phyloP scores from a whole-genome alignment of 805 yeast genomes.

The Yarrowia sp. region DNA sequence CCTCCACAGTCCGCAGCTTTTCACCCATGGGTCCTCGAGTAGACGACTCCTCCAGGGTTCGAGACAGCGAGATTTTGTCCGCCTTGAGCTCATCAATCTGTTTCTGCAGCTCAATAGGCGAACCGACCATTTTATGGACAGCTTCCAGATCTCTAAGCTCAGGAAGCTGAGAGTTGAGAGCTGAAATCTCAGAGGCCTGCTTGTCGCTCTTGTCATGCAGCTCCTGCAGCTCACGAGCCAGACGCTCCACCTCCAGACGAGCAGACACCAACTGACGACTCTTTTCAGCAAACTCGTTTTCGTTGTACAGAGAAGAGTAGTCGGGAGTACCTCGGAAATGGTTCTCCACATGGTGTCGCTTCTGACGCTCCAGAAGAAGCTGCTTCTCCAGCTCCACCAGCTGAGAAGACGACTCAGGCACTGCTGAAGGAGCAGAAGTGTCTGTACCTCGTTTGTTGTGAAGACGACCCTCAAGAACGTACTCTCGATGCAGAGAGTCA shows the following conservation, averaged over 20 bases:
- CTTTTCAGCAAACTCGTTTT: constrained; percentile 22
- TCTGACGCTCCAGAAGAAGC: constrained; percentile 39
- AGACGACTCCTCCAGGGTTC: constrained; percentile 37
- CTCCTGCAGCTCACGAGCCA: constrained; percentile 37
- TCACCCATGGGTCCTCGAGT: constrained; percentile 40
- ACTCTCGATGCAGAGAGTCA: constrained; percentile 42
- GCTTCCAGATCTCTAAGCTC: constrained; percentile 34
- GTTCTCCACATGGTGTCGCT: constrained; percentile 35
- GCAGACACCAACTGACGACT: constrained; percentile 17
- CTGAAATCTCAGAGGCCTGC: constrained; percentile 31
- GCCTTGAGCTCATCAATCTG: constrained; percentile 38
- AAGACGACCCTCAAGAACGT: constrained; percentile 29
- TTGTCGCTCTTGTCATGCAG: constrained; percentile 30
- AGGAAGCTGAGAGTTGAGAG: constrained; percentile 34
- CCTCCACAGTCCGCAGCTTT: constrained; percentile 38
- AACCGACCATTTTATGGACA: constrained; percentile 33
- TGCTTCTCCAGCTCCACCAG: constrained; percentile 36
- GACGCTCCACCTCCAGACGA: constrained; percentile 32
- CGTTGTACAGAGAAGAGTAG: not conserved
- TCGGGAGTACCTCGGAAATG: constrained; percentile 22
- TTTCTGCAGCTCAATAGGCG: constrained; percentile 36
- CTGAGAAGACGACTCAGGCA: constrained; percentile 28
- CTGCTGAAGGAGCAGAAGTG: not conserved
- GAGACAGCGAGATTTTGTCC: constrained; percentile 38
- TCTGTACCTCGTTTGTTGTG: constrained; percentile 18